Evolutionary conservation across 2,329 filamentous ascomycete genomes (phyloP), one percentile per base, ranked within the genome.

Genomic region (Calonectria pseudoreteaudii): DNA sequence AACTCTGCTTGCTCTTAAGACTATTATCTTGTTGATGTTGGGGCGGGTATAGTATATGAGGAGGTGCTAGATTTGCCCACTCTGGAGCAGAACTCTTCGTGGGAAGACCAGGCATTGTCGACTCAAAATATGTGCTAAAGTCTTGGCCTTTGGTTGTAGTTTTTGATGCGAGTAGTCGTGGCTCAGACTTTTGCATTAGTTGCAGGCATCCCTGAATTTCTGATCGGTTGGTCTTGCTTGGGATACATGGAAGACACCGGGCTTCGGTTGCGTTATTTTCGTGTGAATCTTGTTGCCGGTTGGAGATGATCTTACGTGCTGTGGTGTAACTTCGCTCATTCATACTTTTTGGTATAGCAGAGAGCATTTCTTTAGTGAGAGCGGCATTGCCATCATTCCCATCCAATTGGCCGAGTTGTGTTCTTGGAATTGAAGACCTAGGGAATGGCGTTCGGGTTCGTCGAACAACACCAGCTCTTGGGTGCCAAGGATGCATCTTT

Each of bases 311-410:
- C 53, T 84, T 80, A 16, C 85, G 82, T 38, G 84, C 80, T 38
- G 85, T 78, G 9, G 83, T 80, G 66, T 80, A 79, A 69, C 82
- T 82, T 81, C 82, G 83, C 34, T 84, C 82, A 66, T 83, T 80
- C 75, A 82, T 81, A 38, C 79, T 77, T 34, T 79, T 77, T 3
- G 80, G 74, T 1, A 75, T 67, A 28, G 81, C 79, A 68, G 85
- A 85, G 0, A 82, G 81, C 67, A 84, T 81, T 66, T 82, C 81
- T 20, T 81, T 82, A 34, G 79, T 79, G 9, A 79, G 79, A 71
- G 76, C 83, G 28, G 75, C 75, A 38, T 75, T 77, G 9, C 76
- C 77, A 36, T 71, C 75, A 20, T 78, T 75, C 16, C 83, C 82
- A 72, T 85, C 83, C 31, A 85, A 47, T 67, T 83, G 83, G 0